phyloP scores from a whole-genome alignment of 169 alveolate species.

The Sarcocystis neurona region DNA sequence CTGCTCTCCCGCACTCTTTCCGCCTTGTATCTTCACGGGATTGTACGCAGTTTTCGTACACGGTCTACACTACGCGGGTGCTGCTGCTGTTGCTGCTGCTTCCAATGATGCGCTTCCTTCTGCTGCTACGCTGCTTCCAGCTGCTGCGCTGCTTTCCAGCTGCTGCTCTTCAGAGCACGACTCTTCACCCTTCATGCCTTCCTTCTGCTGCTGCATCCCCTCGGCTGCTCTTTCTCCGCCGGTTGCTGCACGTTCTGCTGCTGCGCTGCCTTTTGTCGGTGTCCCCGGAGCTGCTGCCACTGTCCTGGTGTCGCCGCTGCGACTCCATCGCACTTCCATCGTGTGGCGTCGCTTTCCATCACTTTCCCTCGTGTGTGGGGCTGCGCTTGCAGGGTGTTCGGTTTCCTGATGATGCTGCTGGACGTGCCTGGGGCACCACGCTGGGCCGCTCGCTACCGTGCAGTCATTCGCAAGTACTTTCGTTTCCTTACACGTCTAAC shows the following conservation, averaged over 20 bases:
- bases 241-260: too few species aligned
- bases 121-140: conserved; percentile 7
- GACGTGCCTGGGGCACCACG: conserved; percentile 93
- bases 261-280: too few species aligned
- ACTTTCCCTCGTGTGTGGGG: neutral
- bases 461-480: conserved; percentile 79
- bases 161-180: neutral
- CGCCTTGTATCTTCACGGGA: too few species aligned
- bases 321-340: too few species aligned
- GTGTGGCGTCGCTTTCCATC: neutral
- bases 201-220: too few species aligned
- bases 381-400: conserved; percentile 76
- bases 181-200: too few species aligned
- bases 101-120: neutral
- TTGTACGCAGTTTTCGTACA: too few species aligned
- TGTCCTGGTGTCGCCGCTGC: too few species aligned
- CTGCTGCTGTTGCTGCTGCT: conserved; percentile 44
- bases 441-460: conserved; percentile 89
- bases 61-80: too few species aligned
- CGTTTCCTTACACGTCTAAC: conserved; percentile 85
- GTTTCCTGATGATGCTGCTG: conserved; percentile 82
- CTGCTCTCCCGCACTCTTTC: too few species aligned
- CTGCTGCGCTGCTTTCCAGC: conserved; percentile 31
- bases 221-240: too few species aligned
- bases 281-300: too few species aligned